Evolutionary conservation across 257 asterid genomes (phyloP).

Genomic region (Hygrophila difformis): DNA sequence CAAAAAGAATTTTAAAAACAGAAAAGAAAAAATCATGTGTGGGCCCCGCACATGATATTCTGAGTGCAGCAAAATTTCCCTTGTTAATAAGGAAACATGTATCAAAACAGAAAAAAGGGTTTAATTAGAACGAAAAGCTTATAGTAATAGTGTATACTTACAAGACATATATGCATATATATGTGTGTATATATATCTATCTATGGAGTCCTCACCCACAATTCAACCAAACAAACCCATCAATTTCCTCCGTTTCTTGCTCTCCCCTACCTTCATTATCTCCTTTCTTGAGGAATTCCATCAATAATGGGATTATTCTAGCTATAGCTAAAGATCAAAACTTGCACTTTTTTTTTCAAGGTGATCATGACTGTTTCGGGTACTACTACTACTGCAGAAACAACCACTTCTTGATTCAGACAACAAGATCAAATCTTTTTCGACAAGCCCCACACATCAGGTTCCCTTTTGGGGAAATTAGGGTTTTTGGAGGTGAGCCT

Average conservation of each 20-base stretch:
- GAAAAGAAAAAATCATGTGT: conserved; percentile 20
- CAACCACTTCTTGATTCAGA: conserved; percentile 8
- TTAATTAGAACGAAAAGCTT: neutral
- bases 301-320: too few relatives aligned
- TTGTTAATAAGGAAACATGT: conserved; percentile 10
- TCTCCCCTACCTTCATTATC: too few relatives aligned
- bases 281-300: conserved; percentile 5
- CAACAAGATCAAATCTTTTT: conserved; percentile 9
- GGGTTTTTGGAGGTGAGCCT: conserved; percentile 10
- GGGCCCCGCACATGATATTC: conserved; percentile 33
- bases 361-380: neutral
- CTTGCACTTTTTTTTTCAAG: neutral
- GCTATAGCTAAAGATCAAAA: too few relatives aligned
- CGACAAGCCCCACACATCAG: conserved; percentile 1
- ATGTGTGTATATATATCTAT: neutral
- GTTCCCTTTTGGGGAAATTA: neutral
- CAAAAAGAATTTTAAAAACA: too few relatives aligned
- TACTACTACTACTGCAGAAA: neutral
- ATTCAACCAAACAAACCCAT: conserved; percentile 31
- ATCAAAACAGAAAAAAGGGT: neutral
- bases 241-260: conserved; percentile 10
- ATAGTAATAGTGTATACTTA: neutral
- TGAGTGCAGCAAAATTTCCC: conserved; percentile 29
- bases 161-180: too few relatives aligned
- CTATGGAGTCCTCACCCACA: conserved; percentile 38